These are phyloP conservation scores for Artomyces pyxidatus DNA, from an alignment of 768 basidiomycete genomes.

Conservation along the genomic window DNA sequence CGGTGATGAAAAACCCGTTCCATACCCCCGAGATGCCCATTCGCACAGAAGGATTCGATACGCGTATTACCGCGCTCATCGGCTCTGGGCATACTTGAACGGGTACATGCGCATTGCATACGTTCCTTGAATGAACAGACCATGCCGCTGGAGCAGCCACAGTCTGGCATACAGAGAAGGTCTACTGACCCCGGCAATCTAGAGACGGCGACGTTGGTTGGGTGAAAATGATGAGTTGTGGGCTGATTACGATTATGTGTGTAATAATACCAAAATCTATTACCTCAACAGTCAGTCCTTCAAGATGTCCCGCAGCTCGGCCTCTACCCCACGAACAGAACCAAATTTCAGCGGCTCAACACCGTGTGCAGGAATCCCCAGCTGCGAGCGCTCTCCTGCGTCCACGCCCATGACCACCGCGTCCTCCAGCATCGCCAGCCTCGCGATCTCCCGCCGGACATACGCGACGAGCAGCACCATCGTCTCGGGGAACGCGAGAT, in stretches of 20 bases:
- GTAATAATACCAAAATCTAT: background rate
- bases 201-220: no score
- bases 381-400: slow-evolving; percentile 10
- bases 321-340: slow-evolving; percentile 4
- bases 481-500: slow-evolving; percentile 65
- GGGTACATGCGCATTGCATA: no score
- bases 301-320: slow-evolving; percentile 1
- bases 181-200: no score
- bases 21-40: slow-evolving; percentile 99
- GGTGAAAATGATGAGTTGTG: no score
- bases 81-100: slow-evolving; percentile 7
- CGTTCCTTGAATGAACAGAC: no score
- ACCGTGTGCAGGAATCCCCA: no score
- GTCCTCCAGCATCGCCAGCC: slow-evolving; percentile 9
- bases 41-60: slow-evolving; percentile 83
- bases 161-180: no score
- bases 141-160: no score
- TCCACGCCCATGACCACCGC: slow-evolving; percentile 5
- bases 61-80: slow-evolving; percentile 52
- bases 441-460: slow-evolving; percentile 8
- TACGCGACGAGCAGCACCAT: slow-evolving; percentile 56
- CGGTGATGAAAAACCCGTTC: slow-evolving; percentile 99
- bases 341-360: slow-evolving; percentile 8
- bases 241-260: background rate
- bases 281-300: background rate